A percentile compares a stretch with the other conserved stretches of the same genome.
Evolutionary conservation across 345 rosid species (phyloP).

Genomic region (Fremontodendron californicum): DNA sequence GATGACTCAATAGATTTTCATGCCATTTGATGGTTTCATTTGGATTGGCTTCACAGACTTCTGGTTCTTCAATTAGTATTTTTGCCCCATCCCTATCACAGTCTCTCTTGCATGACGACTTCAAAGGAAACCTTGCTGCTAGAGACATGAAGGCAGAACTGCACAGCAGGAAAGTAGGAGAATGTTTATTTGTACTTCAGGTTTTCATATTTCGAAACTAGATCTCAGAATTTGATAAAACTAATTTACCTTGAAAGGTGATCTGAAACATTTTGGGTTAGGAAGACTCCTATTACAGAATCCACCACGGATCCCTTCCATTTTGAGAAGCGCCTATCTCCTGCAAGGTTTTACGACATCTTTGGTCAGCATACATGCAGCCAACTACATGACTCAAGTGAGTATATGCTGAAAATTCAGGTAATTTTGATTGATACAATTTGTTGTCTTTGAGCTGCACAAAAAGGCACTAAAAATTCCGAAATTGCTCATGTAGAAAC

Average conservation of each 20-base stretch:
- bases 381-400: constrained; percentile 1
- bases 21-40: constrained; percentile 39
- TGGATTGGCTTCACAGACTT: constrained; percentile 34
- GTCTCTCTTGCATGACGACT: constrained; percentile 31
- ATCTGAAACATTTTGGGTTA: constrained; percentile 94
- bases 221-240: constrained; percentile 4
- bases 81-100: constrained; percentile 25
- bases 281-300: constrained; percentile 93
- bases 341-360: constrained; percentile 39
- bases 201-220: constrained; percentile 7
- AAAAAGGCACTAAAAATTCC: neutral
- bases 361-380: neutral
- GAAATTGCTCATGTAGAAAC: neutral
- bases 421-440: neutral
- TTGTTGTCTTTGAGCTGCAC: neutral
- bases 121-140: constrained; percentile 70
- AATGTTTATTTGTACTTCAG: constrained; percentile 14
- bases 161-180: constrained; percentile 29
- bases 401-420: neutral
- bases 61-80: constrained; percentile 58
- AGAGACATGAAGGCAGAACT: constrained; percentile 96
- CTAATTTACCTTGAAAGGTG: constrained; percentile 83
- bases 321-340: constrained; percentile 91
- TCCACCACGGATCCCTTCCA: constrained; percentile 99
- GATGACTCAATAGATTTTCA: constrained; percentile 27